Evolutionary conservation across 768 basidiomycete species (phyloP).

Genomic region (Rhizopogon salebrosus): DNA sequence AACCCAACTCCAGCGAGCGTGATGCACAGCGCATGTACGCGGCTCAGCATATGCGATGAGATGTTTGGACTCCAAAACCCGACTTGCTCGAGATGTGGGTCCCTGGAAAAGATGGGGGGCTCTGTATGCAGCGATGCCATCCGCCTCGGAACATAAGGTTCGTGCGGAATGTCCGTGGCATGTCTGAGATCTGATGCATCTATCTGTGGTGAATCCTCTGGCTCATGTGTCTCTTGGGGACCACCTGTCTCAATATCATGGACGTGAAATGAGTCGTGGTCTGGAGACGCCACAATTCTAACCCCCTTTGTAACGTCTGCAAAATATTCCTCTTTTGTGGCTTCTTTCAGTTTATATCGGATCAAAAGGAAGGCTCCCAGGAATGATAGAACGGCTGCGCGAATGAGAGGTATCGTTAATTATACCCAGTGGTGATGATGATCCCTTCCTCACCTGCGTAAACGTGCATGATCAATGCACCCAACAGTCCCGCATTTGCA

Average conservation of each 20-base stretch:
- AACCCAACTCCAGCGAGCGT: conserved; percentile 43
- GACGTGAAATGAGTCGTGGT: conserved; percentile 4
- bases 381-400: conserved; percentile 41
- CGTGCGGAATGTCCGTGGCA: background rate
- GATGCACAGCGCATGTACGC: conserved; percentile 46
- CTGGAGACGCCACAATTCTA: conserved; percentile 18
- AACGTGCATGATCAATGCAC: conserved; percentile 49
- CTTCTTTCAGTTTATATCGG: conserved; percentile 49
- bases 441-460: conserved; percentile 36
- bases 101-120: conserved; percentile 32
- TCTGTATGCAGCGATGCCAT: conserved; percentile 10
- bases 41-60: conserved; percentile 40
- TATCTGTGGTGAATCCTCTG: background rate
- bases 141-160: background rate
- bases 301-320: conserved; percentile 17
- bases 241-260: conserved; percentile 12
- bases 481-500: conserved; percentile 43
- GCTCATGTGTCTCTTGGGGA: background rate
- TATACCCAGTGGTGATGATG: conserved; percentile 21
- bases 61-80: conserved; percentile 36
- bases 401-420: background rate
- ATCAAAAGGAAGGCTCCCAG: conserved; percentile 52
- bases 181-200: background rate
- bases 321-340: conserved; percentile 41
- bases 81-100: conserved; percentile 50